Conservation (phyloP, 164 flowering plant genomes). For the Vitis riparia region DNA sequence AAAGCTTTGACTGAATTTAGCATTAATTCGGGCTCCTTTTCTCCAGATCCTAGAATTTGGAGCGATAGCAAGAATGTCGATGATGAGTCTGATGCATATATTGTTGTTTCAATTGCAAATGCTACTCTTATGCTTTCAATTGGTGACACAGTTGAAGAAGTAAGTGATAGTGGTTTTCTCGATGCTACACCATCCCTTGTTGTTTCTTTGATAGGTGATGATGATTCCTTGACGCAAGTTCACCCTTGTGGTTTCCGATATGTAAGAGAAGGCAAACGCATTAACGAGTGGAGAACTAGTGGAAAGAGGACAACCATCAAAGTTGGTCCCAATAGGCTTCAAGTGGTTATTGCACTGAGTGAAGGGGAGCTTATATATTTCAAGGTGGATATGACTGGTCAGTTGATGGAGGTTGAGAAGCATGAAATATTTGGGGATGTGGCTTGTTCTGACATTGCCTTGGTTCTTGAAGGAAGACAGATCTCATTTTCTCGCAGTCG, state of each 20-base stretch:
- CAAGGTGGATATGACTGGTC: too few species aligned
- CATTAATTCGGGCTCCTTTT: too few species aligned
- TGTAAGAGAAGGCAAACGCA: conserved; percentile 22
- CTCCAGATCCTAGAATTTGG: too few species aligned
- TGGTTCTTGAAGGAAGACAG: conserved; percentile 97
- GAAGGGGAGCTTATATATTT: too few species aligned
- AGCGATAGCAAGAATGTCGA: too few species aligned
- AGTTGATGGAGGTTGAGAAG: too few species aligned
- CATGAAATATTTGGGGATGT: conserved; percentile 95
- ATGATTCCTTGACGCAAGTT: conserved; percentile 90
- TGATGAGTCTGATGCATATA: conserved; percentile 98
- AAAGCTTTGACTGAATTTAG: too few species aligned
- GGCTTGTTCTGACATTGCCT: conserved; percentile 96
- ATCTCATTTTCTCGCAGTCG: conserved; percentile 97
- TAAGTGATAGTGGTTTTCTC: conserved; percentile 93
- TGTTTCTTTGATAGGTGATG: conserved; percentile 94
- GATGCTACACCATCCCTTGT: conserved; percentile 97
- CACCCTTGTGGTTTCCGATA: conserved; percentile 98
- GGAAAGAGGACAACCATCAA: conserved; percentile 96
- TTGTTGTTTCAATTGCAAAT: conserved; percentile 94
- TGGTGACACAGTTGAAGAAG: conserved; percentile 99
- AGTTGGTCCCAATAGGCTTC: conserved; percentile 94
- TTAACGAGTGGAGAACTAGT: conserved; percentile 98
- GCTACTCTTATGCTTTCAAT: conserved; percentile 98
- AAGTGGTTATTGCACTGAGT: conserved; percentile 87